Conservation (phyloP, 805 yeast species). For the Maudiozyma barnettii region DNA sequence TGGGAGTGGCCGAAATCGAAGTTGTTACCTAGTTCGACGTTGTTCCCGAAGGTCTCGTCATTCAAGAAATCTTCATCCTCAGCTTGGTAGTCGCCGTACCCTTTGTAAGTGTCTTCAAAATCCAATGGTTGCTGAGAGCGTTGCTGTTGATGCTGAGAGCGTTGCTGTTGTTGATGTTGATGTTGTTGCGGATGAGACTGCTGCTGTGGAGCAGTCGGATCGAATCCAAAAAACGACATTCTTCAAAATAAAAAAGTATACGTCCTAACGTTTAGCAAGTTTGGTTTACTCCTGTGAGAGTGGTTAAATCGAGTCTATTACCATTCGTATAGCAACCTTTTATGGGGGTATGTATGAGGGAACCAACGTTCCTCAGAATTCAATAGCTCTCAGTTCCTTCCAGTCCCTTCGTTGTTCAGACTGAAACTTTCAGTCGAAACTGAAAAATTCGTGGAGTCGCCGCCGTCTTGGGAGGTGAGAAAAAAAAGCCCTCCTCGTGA, state of each 20-base stretch:
- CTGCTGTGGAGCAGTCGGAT: conserved; percentile 9
- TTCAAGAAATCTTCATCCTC: conserved; percentile 57
- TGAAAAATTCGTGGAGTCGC: no score
- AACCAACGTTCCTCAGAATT: no score
- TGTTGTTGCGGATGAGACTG: neutral
- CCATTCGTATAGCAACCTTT: no score
- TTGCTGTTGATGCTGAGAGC: conserved; percentile 1
- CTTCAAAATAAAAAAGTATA: neutral
- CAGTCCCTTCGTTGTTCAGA: no score
- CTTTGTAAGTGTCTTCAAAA: conserved; percentile 78
- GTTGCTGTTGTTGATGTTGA: neutral
- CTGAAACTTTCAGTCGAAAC: no score
- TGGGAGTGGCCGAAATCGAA: conserved; percentile 30
- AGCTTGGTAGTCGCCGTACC: conserved; percentile 60
- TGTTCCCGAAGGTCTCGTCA: conserved; percentile 27
- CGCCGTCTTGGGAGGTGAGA: no score
- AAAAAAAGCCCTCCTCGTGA: neutral
- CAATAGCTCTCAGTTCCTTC: no score
- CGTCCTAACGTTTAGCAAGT: no score
- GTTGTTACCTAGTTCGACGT: conserved; percentile 26
- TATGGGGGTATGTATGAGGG: no score
- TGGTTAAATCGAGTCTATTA: no score
- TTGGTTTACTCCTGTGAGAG: no score
- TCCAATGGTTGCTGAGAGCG: conserved; percentile 32
- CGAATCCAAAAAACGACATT: conserved; percentile 32